Percentiles rank a stretch among this genome's conserved stretches.
Evolutionary conservation across 164 flowering plant genomes (phyloP).

Genomic region (Houttuynia cordata): DNA sequence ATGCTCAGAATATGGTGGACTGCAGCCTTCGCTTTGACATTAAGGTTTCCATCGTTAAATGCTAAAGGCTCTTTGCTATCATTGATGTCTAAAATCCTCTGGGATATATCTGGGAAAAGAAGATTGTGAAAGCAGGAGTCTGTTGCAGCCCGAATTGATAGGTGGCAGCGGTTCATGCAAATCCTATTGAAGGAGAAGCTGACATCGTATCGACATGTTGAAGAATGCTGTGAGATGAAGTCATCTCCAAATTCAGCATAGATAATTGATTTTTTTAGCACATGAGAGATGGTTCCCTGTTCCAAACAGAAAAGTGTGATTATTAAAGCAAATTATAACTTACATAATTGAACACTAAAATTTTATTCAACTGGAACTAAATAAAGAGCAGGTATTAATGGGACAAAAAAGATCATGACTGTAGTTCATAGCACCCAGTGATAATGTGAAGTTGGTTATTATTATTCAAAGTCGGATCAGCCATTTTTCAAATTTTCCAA

Average conservation of each 20-base stretch:
- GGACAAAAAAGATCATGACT: too few species aligned
- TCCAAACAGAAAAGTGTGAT: too few species aligned
- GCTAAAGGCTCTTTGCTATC: neutral
- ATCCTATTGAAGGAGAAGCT: conserved; percentile 42
- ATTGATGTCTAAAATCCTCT: neutral
- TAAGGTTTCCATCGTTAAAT: neutral
- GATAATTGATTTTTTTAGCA: conserved; percentile 1
- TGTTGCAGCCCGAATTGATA: conserved; percentile 26
- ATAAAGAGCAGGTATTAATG: too few species aligned
- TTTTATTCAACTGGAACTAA: too few species aligned
- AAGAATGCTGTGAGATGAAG: conserved; percentile 18
- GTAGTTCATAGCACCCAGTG: too few species aligned
- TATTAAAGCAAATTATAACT: too few species aligned
- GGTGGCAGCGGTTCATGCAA: conserved; percentile 33
- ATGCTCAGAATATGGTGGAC: neutral
- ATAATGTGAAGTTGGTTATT: too few species aligned
- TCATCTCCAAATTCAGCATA: conserved; percentile 33
- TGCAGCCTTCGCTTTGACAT: neutral
- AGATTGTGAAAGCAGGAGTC: conserved; percentile 15
- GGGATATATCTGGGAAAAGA: conserved; percentile 16
- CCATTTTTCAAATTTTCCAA: too few species aligned
- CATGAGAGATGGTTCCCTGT: neutral
- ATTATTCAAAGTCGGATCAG: too few species aligned
- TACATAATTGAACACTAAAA: too few species aligned
- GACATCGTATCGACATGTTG: conserved; percentile 20